Evolutionary conservation across 2,329 filamentous ascomycete genomes (phyloP), one percentile per base, ranked within the genome.

Genomic region (Trichoderma polysporum): DNA sequence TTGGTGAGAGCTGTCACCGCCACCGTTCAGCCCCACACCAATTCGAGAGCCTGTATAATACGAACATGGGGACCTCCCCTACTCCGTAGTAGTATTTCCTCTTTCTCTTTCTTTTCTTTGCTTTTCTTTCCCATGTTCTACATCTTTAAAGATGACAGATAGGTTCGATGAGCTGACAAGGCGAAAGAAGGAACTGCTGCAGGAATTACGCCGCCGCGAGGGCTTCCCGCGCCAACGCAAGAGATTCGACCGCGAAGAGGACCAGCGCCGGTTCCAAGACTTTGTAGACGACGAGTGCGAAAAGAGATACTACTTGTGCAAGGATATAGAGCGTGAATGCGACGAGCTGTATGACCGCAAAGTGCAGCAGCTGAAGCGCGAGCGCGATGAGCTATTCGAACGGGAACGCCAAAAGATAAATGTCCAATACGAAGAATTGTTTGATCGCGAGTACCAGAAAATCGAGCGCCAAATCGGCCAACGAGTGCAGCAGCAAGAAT

Each of bases 1-100:
- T 37, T 61, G 27, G 58, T 50, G 45, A 37, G 33, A 52, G 58
- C 58, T 61, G 58, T 52, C 58, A 61, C 41, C 41, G 41, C 41
- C 41, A 45, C 58, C 58, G 58, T 19, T 50, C 15, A 10, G 58
- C 31, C 45, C 58, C 58, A 61, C 58, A 37, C 19, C 57, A 49
- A 50, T 35, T 37, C 58, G 41, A 45, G 39, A 39, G 41, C 39
- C 49, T 17, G 35, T 61, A 61, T 61, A 61, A 61, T 37, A 61
- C 45, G 45, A n/a, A 49, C 25, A 17, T 22, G 8, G 4, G 15
- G 9, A 8, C 10, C n/a, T 41, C 39, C 39, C 39, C 39, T 41
- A 8, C 17, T 45, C 2, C n/a, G n/a, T 19, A 9, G 19, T 19
- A 9, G 17, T 10, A 19, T n/a, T 22, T 22, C 58, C 58, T 60